Percentiles rank a stretch among this genome's conserved stretches.
Conservation (phyloP, 148 eudicot genomes). For the Camellia lanceoleosa region DNA sequence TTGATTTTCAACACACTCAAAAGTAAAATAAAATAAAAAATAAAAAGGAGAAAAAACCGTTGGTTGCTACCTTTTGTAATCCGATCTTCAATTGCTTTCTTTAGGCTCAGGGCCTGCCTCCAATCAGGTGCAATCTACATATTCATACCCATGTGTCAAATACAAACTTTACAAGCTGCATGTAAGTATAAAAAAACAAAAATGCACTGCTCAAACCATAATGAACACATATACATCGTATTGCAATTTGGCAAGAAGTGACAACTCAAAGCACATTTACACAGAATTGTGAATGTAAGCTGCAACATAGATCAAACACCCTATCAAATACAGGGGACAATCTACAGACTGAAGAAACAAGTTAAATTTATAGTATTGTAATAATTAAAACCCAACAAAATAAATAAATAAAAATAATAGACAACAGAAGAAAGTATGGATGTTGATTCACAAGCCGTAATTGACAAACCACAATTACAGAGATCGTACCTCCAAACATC, state of each 20-base stretch:
- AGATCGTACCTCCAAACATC: constrained; percentile 47
- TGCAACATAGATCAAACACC: background rate
- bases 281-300: background rate
- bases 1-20: background rate
- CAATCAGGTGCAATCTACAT: constrained; percentile 45
- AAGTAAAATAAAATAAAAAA: background rate
- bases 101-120: constrained; percentile 37
- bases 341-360: background rate
- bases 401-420: background rate
- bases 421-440: constrained; percentile 1
- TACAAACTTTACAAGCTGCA: background rate
- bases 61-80: constrained; percentile 31
- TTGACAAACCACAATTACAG: background rate
- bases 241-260: background rate
- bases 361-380: background rate
- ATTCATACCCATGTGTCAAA: background rate
- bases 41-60: background rate
- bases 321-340: background rate
- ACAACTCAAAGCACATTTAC: constrained; percentile 2
- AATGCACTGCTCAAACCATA: background rate
- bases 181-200: background rate
- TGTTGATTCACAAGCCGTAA: background rate
- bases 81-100: constrained; percentile 37
- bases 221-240: background rate
- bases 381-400: background rate